Base-by-base conservation (phyloP, 768 basidiomycete genomes). In the Hebeloma cylindrosporum region DNA sequence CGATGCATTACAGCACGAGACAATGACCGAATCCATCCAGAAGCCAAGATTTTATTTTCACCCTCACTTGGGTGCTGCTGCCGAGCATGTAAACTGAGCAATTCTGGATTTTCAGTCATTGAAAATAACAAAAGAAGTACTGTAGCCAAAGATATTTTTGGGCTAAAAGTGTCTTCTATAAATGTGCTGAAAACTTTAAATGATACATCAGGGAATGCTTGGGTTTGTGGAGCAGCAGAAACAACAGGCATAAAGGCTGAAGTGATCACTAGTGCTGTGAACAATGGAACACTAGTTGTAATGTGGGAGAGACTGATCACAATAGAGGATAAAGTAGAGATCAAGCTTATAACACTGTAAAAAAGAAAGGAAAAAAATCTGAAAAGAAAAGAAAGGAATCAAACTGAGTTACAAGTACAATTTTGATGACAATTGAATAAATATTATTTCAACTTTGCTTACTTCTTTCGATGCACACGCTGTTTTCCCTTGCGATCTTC, bases 21-120 rank as follows among this genome's bases (percentile, higher is more conserved):
- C n/a, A 36, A 21, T 4, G 7, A 2, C 2, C 35, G 14, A 6
- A 36, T 36, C 35, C 35, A 36, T 7, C 35, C 35, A 8, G 14
- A 18, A 8, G 7, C 17, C 7, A 22, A 7, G 7, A 9, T 36
- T 2, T 2, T 9, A 20, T 36, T 20, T 36, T 36, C 35, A 18
- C 23, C 17, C 7, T 36, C 35, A 9, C 7, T 6, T 20, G 37
- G 39, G 39, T 46, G 11, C 18, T 52, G 42, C 38, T 52, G 50
- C 3, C 48, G 10, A 8, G 48, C 50, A 53, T 57, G 52, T 7
- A 59, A 35, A 41, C 48, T 50, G 10, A 59, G 26, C 2, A 59
- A 39, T 14, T 56, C 45, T 10, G 47, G 31, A 40, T 59, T 59
- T 26, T 59, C 47, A 13, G 43, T 37, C 28, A 57, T 10, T 14